Evolutionary conservation across 805 yeast genomes (phyloP).

Genomic region (Blastobotrys chiropterorum): DNA sequence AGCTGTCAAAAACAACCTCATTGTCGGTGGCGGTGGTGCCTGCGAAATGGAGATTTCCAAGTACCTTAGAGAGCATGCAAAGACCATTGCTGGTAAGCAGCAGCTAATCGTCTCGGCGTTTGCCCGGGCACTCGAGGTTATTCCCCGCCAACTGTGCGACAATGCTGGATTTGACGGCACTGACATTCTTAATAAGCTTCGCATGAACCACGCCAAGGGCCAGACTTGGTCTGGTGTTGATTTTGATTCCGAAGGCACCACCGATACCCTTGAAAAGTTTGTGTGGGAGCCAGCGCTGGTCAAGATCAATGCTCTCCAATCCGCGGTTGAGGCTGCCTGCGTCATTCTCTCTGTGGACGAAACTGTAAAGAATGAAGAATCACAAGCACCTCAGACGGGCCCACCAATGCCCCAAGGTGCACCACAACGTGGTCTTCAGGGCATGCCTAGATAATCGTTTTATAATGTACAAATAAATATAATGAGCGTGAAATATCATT

Average conservation of each 20-base stretch:
- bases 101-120: slow-evolving; percentile 87
- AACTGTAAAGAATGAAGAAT: slow-evolving; percentile 48
- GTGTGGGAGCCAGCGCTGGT: slow-evolving; percentile 99
- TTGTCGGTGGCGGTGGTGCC: slow-evolving; percentile 99
- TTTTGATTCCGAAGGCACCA: slow-evolving; percentile 72
- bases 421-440: slow-evolving; percentile 16
- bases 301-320: slow-evolving; percentile 84
- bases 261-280: slow-evolving; percentile 75
- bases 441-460: slow-evolving; percentile 5
- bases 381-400: slow-evolving; percentile 33
- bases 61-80: slow-evolving; percentile 78
- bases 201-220: slow-evolving; percentile 93
- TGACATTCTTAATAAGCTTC: slow-evolving; percentile 81
- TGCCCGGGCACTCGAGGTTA: slow-evolving; percentile 91
- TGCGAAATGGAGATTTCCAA: slow-evolving; percentile 95
- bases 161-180: slow-evolving; percentile 99
- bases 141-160: slow-evolving; percentile 96
- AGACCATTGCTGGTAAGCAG: slow-evolving; percentile 90
- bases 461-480: not conserved
- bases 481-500: too few relatives aligned
- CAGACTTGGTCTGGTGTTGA: slow-evolving; percentile 91
- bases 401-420: slow-evolving; percentile 20
- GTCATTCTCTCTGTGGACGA: slow-evolving; percentile 93
- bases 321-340: slow-evolving; percentile 96
- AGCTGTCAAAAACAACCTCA: slow-evolving; percentile 75